These are phyloP conservation scores for Calophaca sinica DNA, from an alignment of 306 rosid genomes.

Conservation along the genomic window DNA sequence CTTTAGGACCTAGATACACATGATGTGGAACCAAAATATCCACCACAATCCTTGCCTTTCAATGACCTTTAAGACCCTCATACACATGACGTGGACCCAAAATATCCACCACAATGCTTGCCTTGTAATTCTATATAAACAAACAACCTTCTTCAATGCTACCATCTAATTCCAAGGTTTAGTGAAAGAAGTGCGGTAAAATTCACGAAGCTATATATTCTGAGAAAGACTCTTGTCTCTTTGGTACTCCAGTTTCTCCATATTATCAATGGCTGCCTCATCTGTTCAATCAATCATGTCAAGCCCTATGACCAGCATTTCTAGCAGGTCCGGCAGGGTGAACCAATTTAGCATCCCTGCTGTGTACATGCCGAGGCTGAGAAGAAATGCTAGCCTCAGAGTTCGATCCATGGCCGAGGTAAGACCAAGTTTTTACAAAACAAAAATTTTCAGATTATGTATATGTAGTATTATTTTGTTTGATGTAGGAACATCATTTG, in stretches of 20 bases:
- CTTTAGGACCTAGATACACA: conserved; percentile 33
- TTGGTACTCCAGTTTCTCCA: too few species aligned
- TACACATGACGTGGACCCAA: conserved; percentile 48
- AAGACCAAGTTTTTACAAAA: background rate
- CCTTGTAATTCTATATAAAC: conserved; percentile 46
- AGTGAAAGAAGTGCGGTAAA: too few species aligned
- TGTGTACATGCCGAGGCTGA: background rate
- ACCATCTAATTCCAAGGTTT: background rate
- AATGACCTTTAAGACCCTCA: conserved; percentile 35
- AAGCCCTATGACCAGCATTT: conserved; percentile 39
- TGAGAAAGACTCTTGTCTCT: background rate
- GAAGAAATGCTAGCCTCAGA: conserved; percentile 40
- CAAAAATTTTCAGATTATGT: too few species aligned
- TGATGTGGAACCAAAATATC: conserved; percentile 57
- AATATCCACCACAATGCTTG: conserved; percentile 51
- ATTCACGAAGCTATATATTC: background rate
- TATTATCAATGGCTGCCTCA: conserved; percentile 54
- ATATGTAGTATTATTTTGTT: too few species aligned
- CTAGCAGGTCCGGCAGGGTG: conserved; percentile 43
- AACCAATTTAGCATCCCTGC: conserved; percentile 48
- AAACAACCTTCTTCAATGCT: conserved; percentile 29
- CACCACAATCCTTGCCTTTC: conserved; percentile 46
- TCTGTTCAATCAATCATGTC: conserved; percentile 54
- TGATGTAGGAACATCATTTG: too few species aligned
- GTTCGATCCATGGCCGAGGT: conserved; percentile 60